Evolutionary conservation across 2,329 filamentous ascomycete genomes (phyloP).

Genomic region (Fusarium sp.): DNA sequence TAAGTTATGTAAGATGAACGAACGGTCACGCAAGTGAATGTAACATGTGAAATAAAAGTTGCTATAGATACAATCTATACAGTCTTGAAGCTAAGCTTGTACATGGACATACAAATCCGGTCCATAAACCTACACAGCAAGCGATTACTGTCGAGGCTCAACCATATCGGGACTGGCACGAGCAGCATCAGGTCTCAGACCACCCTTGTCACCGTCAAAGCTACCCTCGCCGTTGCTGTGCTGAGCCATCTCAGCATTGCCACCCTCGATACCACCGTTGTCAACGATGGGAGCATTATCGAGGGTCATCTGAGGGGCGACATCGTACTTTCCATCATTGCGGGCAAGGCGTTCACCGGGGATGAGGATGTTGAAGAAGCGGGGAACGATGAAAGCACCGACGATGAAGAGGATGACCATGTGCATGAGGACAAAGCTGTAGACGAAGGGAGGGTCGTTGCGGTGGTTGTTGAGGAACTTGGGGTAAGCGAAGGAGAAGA

Average conservation of each 20-base stretch:
- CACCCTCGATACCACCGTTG: constrained; percentile 27
- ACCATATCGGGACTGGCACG: background rate
- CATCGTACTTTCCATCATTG: constrained; percentile 35
- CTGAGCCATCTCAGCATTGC: background rate
- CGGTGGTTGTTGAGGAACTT: constrained; percentile 26
- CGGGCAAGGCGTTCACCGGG: constrained; percentile 24
- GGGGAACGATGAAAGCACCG: constrained; percentile 26
- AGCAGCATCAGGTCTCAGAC: background rate
- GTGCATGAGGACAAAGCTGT: constrained; percentile 41
- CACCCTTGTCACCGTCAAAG: constrained; percentile 13
- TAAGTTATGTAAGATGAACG: no score
- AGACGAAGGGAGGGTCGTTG: constrained; percentile 33
- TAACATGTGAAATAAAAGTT: background rate
- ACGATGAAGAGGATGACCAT: constrained; percentile 34
- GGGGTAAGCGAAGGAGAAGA: constrained; percentile 61
- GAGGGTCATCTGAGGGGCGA: constrained; percentile 34
- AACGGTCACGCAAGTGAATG: no score
- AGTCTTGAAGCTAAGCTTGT: rapidly evolving
- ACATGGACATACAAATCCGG: background rate
- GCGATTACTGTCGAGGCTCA: background rate
- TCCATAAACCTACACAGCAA: background rate
- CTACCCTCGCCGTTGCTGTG: constrained; percentile 22
- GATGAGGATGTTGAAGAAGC: constrained; percentile 35
- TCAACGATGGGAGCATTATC: constrained; percentile 22
- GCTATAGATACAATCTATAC: background rate